phyloP scores from a whole-genome alignment of 345 rosid genomes.

The Durio zibethinus region DNA sequence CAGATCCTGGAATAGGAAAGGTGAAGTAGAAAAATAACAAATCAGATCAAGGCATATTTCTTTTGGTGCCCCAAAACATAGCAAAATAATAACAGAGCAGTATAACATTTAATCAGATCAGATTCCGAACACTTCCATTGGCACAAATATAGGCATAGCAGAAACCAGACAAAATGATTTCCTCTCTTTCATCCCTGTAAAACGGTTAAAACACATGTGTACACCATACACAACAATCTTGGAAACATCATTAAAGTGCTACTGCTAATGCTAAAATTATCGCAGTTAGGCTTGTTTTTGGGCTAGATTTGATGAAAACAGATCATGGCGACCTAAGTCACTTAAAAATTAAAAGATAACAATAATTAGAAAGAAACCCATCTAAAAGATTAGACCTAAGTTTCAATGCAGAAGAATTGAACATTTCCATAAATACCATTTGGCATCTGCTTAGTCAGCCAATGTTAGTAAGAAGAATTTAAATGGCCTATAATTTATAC shows the following conservation, averaged over 20 bases:
- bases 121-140: not conserved
- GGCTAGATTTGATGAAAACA: not conserved
- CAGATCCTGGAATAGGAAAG: slow-evolving; percentile 63
- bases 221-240: not conserved
- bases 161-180: not conserved
- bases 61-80: not conserved
- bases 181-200: not conserved
- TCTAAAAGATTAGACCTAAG: not conserved
- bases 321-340: not conserved
- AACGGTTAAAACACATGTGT: not conserved
- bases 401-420: not conserved
- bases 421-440: slow-evolving; percentile 4
- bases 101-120: not conserved
- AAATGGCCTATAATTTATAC: not conserved
- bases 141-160: not conserved
- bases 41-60: not conserved
- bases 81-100: not conserved
- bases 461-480: not conserved
- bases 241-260: not conserved
- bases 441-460: not conserved
- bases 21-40: not conserved
- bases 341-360: not conserved
- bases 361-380: not conserved
- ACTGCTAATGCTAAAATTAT: not conserved
- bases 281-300: not conserved